A percentile compares a stretch with the other conserved stretches of the same genome.
These are phyloP conservation scores for Aspergillus sparsus DNA, from an alignment of 495 filamentous ascomycete species.

Conservation along the genomic window DNA sequence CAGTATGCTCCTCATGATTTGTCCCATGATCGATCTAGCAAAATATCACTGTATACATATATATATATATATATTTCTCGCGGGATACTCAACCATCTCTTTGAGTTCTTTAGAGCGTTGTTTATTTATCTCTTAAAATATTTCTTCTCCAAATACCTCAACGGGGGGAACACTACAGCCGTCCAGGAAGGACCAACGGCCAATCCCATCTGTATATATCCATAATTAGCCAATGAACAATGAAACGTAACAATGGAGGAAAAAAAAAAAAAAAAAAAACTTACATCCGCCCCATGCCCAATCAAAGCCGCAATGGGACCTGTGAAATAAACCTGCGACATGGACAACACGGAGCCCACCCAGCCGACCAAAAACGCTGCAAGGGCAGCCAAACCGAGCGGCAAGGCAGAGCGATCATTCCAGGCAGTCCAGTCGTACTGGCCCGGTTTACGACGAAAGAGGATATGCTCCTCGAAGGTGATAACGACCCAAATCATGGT, in stretches of 20 bases:
- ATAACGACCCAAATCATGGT: constrained; percentile 55
- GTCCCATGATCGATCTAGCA: no score
- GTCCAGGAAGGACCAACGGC: constrained; percentile 38
- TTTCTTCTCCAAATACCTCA: constrained; percentile 38
- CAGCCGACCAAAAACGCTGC: constrained; percentile 61
- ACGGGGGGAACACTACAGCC: constrained; percentile 36
- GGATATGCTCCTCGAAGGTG: constrained; percentile 51
- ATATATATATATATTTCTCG: no score
- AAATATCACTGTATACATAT: no score
- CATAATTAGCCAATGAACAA: background rate
- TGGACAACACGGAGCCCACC: constrained; percentile 61
- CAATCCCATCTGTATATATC: constrained; percentile 33
- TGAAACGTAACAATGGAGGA: background rate
- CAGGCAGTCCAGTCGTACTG: constrained; percentile 60
- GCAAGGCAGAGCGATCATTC: constrained; percentile 52
- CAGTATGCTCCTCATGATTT: no score
- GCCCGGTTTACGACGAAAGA: constrained; percentile 48
- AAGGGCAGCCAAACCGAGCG: constrained; percentile 59
- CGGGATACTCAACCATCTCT: no score
- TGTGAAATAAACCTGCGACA: constrained; percentile 61
- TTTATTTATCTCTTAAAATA: constrained; percentile 5
- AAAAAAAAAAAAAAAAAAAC: background rate
- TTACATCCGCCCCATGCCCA: constrained; percentile 25
- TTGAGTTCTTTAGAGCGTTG: background rate
- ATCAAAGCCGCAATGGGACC: constrained; percentile 56